phyloP scores from a whole-genome alignment of 225 moss, liverwort and hornwort species.

The Sphagnum contortum region DNA sequence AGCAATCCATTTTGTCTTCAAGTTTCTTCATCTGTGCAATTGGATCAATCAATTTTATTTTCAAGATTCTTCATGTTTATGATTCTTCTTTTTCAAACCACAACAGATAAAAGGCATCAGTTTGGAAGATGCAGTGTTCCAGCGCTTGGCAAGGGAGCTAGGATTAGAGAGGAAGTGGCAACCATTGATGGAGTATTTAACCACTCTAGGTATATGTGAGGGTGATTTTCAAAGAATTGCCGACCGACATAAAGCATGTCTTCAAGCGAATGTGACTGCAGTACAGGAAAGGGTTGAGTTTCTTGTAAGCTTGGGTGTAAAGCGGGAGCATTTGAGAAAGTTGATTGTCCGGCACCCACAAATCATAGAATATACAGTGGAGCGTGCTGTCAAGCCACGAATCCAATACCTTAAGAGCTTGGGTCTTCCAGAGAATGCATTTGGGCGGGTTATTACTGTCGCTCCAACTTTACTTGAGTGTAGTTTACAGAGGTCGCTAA shows the following conservation, averaged over 20 bases:
- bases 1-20: too few species aligned
- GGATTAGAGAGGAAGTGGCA: slow-evolving; percentile 45
- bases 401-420: slow-evolving; percentile 51
- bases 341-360: slow-evolving; percentile 64
- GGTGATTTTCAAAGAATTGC: slow-evolving; percentile 42
- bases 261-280: slow-evolving; percentile 47
- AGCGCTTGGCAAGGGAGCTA: slow-evolving; percentile 21
- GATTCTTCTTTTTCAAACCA: not conserved
- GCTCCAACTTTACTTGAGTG: slow-evolving; percentile 58
- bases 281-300: slow-evolving; percentile 54
- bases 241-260: slow-evolving; percentile 53
- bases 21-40: too few species aligned
- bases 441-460: slow-evolving; percentile 50
- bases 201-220: slow-evolving; percentile 36
- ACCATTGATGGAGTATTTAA: slow-evolving; percentile 44
- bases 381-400: slow-evolving; percentile 52
- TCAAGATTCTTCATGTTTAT: too few species aligned
- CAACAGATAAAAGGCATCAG: slow-evolving; percentile 14
- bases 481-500: slow-evolving; percentile 52
- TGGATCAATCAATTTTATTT: too few species aligned
- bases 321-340: slow-evolving; percentile 40
- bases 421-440: slow-evolving; percentile 49
- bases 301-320: slow-evolving; percentile 46
- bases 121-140: slow-evolving; percentile 26
- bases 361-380: slow-evolving; percentile 60